phyloP scores from a whole-genome alignment of 148 eudicot species.

The Fagopyrum tataricum region DNA sequence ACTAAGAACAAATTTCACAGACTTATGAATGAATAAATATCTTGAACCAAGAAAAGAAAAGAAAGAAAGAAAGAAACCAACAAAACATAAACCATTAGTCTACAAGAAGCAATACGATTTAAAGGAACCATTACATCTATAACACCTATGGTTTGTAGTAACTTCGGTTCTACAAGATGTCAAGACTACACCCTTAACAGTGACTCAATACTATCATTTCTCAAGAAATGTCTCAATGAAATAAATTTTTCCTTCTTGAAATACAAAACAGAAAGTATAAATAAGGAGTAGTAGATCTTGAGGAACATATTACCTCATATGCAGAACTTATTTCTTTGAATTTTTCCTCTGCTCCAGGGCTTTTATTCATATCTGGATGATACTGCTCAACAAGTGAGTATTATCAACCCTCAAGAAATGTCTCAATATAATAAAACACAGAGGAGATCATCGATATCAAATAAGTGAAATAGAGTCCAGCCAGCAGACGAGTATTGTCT shows the following conservation, averaged over 20 bases:
- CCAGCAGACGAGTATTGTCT: not conserved
- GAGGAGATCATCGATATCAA: not conserved
- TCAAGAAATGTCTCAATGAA: not conserved
- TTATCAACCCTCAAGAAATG: not conserved
- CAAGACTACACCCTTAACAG: no score
- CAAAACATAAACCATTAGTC: not conserved
- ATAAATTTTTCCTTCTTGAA: not conserved
- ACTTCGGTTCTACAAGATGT: no score
- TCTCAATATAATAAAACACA: not conserved
- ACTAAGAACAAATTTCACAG: not conserved
- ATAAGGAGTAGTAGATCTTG: not conserved
- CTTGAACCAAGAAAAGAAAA: not conserved
- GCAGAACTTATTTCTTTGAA: slow-evolving; percentile 94
- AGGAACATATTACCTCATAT: slow-evolving; percentile 57
- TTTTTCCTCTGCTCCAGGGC: slow-evolving; percentile 77
- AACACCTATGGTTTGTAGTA: no score
- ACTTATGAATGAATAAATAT: not conserved
- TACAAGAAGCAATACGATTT: not conserved
- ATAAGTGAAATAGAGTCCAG: not conserved
- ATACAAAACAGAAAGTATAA: not conserved
- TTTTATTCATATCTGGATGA: slow-evolving; percentile 85
- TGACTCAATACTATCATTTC: no score
- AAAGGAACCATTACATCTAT: not conserved
- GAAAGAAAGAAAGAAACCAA: no score
- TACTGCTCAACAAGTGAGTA: slow-evolving; percentile 38